A percentile compares a stretch with the other conserved stretches of the same genome.
Evolutionary conservation across 495 filamentous ascomycete species (phyloP).

Genomic region (Aspergillus bertholletiae): DNA sequence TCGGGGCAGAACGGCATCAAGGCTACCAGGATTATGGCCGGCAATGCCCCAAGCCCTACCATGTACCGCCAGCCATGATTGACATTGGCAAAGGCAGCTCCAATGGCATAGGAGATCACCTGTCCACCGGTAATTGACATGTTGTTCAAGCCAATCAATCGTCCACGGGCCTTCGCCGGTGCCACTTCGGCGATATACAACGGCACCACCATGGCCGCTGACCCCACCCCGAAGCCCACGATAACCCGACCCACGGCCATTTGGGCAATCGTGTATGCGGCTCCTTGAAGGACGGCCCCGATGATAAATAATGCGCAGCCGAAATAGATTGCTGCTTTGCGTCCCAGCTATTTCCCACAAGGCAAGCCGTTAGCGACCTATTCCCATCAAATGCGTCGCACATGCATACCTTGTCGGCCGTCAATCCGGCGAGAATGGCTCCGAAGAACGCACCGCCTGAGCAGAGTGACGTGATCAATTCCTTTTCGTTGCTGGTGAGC

Average conservation of each 20-base stretch:
- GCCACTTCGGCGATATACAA: slow-evolving; percentile 47
- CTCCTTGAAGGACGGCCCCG: slow-evolving; percentile 42
- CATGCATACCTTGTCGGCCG: slow-evolving; percentile 36
- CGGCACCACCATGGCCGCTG: slow-evolving; percentile 48
- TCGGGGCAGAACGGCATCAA: slow-evolving; percentile 49
- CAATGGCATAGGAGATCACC: slow-evolving; percentile 49
- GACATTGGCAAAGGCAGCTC: slow-evolving; percentile 49
- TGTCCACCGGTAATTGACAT: slow-evolving; percentile 55
- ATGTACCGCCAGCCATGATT: slow-evolving; percentile 50
- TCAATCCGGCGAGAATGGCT: slow-evolving; percentile 47
- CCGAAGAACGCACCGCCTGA: slow-evolving; percentile 51
- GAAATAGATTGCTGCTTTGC: slow-evolving; percentile 47
- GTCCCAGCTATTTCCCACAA: slow-evolving; percentile 27
- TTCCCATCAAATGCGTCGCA: neutral
- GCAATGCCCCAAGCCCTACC: slow-evolving; percentile 50
- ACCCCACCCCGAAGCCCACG: slow-evolving; percentile 53
- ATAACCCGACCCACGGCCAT: slow-evolving; percentile 50
- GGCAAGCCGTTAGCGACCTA: neutral
- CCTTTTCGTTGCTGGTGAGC: slow-evolving; percentile 34
- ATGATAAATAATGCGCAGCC: slow-evolving; percentile 47
- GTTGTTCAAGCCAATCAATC: slow-evolving; percentile 54
- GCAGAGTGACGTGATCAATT: slow-evolving; percentile 45
- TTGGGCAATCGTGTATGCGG: slow-evolving; percentile 46
- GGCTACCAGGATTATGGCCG: slow-evolving; percentile 39
- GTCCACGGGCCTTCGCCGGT: slow-evolving; percentile 49